Conservation (phyloP, 495 filamentous ascomycete species). For the Aspergillus cavernicola region DNA sequence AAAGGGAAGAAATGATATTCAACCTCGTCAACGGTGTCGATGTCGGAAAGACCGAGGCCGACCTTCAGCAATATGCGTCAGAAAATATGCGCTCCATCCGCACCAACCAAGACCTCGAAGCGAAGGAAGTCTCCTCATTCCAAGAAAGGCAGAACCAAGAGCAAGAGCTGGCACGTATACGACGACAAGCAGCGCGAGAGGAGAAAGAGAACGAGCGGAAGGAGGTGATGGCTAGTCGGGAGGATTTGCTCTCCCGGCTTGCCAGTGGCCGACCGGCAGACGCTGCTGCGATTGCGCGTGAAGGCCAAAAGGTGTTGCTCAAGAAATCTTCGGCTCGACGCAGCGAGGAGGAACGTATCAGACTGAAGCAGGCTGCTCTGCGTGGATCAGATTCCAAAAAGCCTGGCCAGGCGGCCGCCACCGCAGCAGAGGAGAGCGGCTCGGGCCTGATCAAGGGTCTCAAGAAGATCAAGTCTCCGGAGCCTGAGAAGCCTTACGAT, state of each 20-base stretch:
- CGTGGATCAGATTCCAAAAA: slow-evolving; percentile 35
- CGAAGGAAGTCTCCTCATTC: slow-evolving; percentile 50
- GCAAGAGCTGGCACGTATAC: slow-evolving; percentile 58
- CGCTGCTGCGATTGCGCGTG: slow-evolving; percentile 47
- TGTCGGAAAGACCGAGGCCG: slow-evolving; percentile 63
- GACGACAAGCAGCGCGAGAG: slow-evolving; percentile 51
- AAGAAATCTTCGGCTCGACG: slow-evolving; percentile 60
- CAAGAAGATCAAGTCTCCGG: slow-evolving; percentile 57
- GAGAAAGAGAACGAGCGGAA: slow-evolving; percentile 64
- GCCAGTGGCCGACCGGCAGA: slow-evolving; percentile 45
- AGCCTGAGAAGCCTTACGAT: slow-evolving; percentile 77
- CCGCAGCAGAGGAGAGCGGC: slow-evolving; percentile 26
- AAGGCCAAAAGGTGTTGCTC: slow-evolving; percentile 61
- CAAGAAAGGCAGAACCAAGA: slow-evolving; percentile 63
- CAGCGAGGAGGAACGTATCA: slow-evolving; percentile 47
- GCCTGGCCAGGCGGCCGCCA: slow-evolving; percentile 15
- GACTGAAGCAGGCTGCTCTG: slow-evolving; percentile 43
- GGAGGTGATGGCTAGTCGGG: slow-evolving; percentile 55
- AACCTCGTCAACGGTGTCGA: slow-evolving; percentile 75
- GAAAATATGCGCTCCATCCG: slow-evolving; percentile 60
- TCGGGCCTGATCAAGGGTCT: slow-evolving; percentile 67
- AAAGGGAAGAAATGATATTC: slow-evolving; percentile 85
- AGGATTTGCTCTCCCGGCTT: slow-evolving; percentile 53
- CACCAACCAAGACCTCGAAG: slow-evolving; percentile 51
- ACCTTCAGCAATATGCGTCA: slow-evolving; percentile 62